Percentiles rank a stretch among this genome's conserved stretches.
Conservation (phyloP, 1,284 basidiomycete species). For the Ustilago crameri region DNA sequence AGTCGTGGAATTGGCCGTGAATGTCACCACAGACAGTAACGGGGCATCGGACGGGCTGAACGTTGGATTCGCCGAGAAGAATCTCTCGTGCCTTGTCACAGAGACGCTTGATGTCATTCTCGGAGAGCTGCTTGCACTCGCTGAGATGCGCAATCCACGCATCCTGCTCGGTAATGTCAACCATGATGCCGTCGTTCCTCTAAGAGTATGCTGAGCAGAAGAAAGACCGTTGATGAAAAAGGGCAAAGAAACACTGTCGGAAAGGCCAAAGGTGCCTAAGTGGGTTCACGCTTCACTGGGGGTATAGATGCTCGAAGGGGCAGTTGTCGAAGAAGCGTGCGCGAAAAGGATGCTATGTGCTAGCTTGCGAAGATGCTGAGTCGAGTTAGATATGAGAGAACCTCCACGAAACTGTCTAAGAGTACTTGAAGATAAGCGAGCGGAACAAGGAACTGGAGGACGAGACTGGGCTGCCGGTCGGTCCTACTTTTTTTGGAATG, state of each 20-base stretch:
- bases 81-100: slow-evolving; percentile 99
- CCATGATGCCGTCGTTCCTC: slow-evolving; percentile 41
- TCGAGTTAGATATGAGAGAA: neutral
- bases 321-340: neutral
- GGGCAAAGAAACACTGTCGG: neutral
- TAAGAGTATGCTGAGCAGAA: slow-evolving; percentile 12
- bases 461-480: slow-evolving; percentile 2
- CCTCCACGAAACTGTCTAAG: slow-evolving; percentile 10
- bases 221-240: neutral
- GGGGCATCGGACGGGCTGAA: slow-evolving; percentile 91
- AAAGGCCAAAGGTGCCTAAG: neutral
- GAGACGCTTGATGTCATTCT: slow-evolving; percentile 94
- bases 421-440: slow-evolving; percentile 5
- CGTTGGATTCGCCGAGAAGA: slow-evolving; percentile 76
- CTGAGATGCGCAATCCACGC: slow-evolving; percentile 94
- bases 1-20: slow-evolving; percentile 95
- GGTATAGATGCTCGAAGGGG: slow-evolving; percentile 16
- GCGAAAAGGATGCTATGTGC: slow-evolving; percentile 1
- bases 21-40: slow-evolving; percentile 76
- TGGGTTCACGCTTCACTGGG: neutral
- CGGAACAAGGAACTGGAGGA: neutral
- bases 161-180: slow-evolving; percentile 67
- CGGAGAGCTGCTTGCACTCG: slow-evolving; percentile 96
- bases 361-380: neutral
- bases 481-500: neutral